Base-by-base conservation (phyloP, 1,284 basidiomycete species). In the Cystobasidium slooffiae region DNA sequence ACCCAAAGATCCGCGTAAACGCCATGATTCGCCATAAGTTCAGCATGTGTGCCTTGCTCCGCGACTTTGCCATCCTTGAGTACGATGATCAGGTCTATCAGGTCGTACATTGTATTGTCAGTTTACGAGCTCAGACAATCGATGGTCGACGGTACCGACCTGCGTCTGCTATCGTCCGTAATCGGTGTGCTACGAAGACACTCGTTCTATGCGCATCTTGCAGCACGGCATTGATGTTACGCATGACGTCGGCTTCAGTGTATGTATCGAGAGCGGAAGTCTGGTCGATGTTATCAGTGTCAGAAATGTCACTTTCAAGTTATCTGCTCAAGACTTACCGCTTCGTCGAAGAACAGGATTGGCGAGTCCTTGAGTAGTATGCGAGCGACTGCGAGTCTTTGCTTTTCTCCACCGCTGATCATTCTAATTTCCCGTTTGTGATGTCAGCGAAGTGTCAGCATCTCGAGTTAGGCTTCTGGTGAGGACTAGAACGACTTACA, bases 341-440 rank as follows among this genome's bases (percentile, higher is more conserved):
- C 96, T 84, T 99, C 96, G 81, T 99, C 96, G 80, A 99, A 98
- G 85, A 99, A 97, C 80, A 98, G 81, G 80, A 98, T 97, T 3
- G 90, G 89, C 0, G 96, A 93, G 82, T 99, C 91, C 84, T 98
- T 98, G 63, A 99, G 84, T 78, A 99, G 83, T 55, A 97, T 88
- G 18, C 97, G 85, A 6, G 96, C 97, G 14, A 99, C 92, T 0
- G 96, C 97, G 77, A 99, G 83, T 55, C 97, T 84, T 85, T 99
- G 96, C 83, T 99, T 98, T 86, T 99, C 96, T 0, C 97, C 96
- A 0, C 96, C 96, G 16, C 92, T 94, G 72, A 99, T 94, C 97
- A 99, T 98, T 80, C 98, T 72, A 44, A 24, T 18, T 56, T 41
- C 20, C 20, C 52, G 52, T n/a, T n/a, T n/a, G n/a, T n/a, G n/a